Evolutionary conservation across 192 early-diverging fungal genomes (phyloP).

Genomic region (Coemansia sp.): DNA sequence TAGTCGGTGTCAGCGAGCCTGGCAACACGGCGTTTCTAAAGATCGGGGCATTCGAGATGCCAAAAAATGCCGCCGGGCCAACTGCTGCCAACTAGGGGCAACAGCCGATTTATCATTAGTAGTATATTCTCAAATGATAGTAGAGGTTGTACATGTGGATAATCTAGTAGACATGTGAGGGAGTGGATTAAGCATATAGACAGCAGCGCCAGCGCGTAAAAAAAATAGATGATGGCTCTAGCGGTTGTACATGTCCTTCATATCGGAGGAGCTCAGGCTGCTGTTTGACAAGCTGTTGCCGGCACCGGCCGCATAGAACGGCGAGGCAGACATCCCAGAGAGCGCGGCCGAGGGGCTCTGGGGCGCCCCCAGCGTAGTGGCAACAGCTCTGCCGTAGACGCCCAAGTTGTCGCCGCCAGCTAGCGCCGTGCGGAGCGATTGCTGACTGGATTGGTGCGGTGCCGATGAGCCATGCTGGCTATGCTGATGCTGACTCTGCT

Average conservation of each 20-base stretch:
- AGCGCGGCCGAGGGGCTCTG: slow-evolving; percentile 18
- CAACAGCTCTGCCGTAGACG: slow-evolving; percentile 28
- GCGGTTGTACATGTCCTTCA: slow-evolving; percentile 53
- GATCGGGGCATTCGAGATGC: slow-evolving; percentile 10
- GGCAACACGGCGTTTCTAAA: slow-evolving; percentile 28
- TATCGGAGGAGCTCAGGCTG: slow-evolving; percentile 45
- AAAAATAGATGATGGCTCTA: slow-evolving; percentile 2
- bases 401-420: slow-evolving; percentile 37
- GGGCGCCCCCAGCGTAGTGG: slow-evolving; percentile 18
- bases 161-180: not conserved
- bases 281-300: slow-evolving; percentile 44
- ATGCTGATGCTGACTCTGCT: slow-evolving; percentile 16
- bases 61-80: not conserved
- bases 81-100: not conserved
- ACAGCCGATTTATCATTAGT: not conserved
- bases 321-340: slow-evolving; percentile 21
- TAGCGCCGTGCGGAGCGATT: slow-evolving; percentile 37
- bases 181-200: not conserved
- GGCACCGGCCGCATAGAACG: slow-evolving; percentile 42
- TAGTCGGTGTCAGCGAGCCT: slow-evolving; percentile 37
- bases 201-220: not conserved
- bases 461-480: slow-evolving; percentile 4
- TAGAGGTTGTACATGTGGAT: not conserved
- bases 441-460: slow-evolving; percentile 31
- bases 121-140: slow-evolving; percentile 1